A percentile compares a stretch with the other conserved stretches of the same genome.
phyloP scores from a whole-genome alignment of 1,139 yeast genomes.

The Candida tunisiensis region DNA sequence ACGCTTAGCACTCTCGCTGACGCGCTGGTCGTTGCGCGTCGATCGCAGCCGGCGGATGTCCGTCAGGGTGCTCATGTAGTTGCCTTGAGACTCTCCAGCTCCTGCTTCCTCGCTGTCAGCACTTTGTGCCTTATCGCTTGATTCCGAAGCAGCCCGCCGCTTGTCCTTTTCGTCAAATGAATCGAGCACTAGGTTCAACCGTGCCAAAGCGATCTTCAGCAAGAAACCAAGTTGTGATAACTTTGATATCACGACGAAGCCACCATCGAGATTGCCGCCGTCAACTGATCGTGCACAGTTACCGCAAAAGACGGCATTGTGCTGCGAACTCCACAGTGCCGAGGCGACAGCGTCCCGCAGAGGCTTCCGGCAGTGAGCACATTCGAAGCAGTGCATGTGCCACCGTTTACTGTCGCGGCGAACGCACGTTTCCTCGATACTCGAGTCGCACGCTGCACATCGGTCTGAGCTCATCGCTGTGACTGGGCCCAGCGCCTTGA shows the following conservation, averaged over 20 bases:
- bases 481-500: conserved; percentile 31
- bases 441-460: conserved; percentile 52
- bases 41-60: conserved; percentile 70
- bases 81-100: conserved; percentile 14
- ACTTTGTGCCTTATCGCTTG: background rate
- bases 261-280: conserved; percentile 24
- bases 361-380: conserved; percentile 21
- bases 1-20: conserved; percentile 40
- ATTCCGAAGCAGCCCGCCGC: background rate
- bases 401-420: conserved; percentile 50
- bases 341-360: conserved; percentile 19
- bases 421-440: conserved; percentile 72
- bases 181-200: conserved; percentile 59
- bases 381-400: conserved; percentile 63
- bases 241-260: conserved; percentile 50
- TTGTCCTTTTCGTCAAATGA: conserved; percentile 19
- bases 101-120: background rate
- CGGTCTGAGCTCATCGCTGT: conserved; percentile 61
- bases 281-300: conserved; percentile 37
- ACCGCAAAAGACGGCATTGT: conserved; percentile 33
- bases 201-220: conserved; percentile 65
- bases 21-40: conserved; percentile 49
- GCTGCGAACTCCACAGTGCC: conserved; percentile 25
- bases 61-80: conserved; percentile 49
- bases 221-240: conserved; percentile 60